Conservation (phyloP, 345 rosid genomes). For the Boechera retrofracta region DNA sequence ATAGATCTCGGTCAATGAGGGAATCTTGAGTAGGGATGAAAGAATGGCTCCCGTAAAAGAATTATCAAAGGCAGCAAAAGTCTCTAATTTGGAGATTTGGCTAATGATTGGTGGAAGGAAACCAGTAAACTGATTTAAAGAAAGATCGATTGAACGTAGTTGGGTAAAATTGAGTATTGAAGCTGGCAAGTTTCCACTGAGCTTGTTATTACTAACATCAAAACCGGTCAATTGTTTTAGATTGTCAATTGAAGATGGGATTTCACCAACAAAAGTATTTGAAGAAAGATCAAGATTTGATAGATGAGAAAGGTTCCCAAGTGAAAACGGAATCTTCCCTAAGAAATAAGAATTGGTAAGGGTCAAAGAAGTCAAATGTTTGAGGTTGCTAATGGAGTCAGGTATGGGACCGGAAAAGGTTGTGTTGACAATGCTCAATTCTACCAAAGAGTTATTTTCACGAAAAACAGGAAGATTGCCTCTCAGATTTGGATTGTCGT, state of each 20-base stretch:
- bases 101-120: not conserved
- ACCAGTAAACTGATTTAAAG: slow-evolving; percentile 1
- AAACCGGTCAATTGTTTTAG: not conserved
- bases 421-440: fast-evolving
- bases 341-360: too few species aligned
- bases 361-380: too few species aligned
- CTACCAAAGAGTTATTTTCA: not conserved
- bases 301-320: too few species aligned
- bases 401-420: not conserved
- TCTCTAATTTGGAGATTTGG: not conserved
- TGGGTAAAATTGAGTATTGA: not conserved
- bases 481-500: not conserved
- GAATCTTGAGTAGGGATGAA: not conserved
- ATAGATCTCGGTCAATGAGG: not conserved
- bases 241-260: not conserved
- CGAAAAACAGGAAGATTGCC: not conserved
- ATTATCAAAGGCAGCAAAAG: too few species aligned
- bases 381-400: too few species aligned
- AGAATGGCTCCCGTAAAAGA: not conserved
- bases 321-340: too few species aligned
- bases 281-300: too few species aligned
- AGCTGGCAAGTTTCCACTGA: slow-evolving; percentile 33
- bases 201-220: not conserved
- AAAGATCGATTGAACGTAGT: not conserved
- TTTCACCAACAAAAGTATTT: too few species aligned